Evolutionary conservation across 164 flowering plant genomes (phyloP), one percentile per base, ranked within the genome.

Genomic region (Protea cynaroides): DNA sequence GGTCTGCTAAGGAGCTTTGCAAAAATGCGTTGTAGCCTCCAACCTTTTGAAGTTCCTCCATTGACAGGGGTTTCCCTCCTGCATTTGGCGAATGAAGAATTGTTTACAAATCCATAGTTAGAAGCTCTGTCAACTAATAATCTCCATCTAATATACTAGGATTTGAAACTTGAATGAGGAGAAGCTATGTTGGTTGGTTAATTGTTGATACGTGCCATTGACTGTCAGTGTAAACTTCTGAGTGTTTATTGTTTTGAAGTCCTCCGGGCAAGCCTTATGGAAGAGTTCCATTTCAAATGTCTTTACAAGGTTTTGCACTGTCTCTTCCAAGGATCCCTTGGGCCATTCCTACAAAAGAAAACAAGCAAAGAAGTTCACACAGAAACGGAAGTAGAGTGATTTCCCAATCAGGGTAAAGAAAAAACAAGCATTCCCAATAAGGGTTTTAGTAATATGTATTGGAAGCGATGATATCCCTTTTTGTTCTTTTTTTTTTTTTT

Each of bases 271-370:
- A 3, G 70, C 57, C 65, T 89, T 89, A 61, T 89, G 82, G 69
- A 84, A 76, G 21, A 86, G n/a, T 69, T 89, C 96, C 96, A 89
- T 89, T 56, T 89, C 96, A 84, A 83, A 84, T 44, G 90, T 81
- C 82, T 89, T 89, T 18, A 85, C 83, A 4, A 86, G 75, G 64
- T 75, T 76, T 69, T 89, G 92, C 63, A 89, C 96, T 57, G 64
- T 66, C 52, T 84, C 96, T 68, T 85, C 92, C 0, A 80, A 64
- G 54, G 92, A 85, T 7, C 86, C 90, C 68, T 82, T 63, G 0
- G 88, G 82, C 97, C 97, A 89, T 47, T 72, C 88, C 94, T 90
- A 67, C 71, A 71, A n/a, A n/a, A n/a, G n/a, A n/a, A n/a, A n/a
- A n/a, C n/a, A n/a, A n/a, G n/a, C n/a, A n/a, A n/a, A n/a, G n/a